These are phyloP conservation scores for Lachnellula hyalina DNA, from an alignment of 2,329 filamentous ascomycete genomes.

Conservation along the genomic window DNA sequence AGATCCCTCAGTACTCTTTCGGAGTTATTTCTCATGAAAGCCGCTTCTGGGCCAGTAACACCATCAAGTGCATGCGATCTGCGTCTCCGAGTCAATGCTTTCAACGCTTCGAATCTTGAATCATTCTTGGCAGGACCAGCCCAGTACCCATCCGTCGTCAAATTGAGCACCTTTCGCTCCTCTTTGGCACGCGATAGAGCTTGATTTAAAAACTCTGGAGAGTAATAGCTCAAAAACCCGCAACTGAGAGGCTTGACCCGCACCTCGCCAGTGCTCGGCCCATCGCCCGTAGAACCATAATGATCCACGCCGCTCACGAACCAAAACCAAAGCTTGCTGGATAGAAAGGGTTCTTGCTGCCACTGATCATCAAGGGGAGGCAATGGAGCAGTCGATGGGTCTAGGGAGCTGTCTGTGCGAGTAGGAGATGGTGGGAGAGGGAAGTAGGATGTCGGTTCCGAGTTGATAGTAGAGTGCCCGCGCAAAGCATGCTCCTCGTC, in stretches of 20 bases:
- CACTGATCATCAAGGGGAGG: constrained; percentile 34
- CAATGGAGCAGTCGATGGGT: constrained; percentile 32
- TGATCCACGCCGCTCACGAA: constrained; percentile 40
- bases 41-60: constrained; percentile 31
- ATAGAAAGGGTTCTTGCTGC: constrained; percentile 37
- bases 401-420: constrained; percentile 31
- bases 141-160: constrained; percentile 40
- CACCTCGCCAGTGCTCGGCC: constrained; percentile 38
- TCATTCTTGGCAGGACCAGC: constrained; percentile 18
- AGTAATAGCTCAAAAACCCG: constrained; percentile 43
- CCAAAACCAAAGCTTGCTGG: constrained; percentile 39
- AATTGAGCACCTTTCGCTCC: constrained; percentile 36
- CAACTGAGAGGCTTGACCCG: constrained; percentile 38
- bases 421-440: constrained; percentile 35
- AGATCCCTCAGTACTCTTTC: constrained; percentile 29
- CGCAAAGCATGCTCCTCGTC: constrained; percentile 5
- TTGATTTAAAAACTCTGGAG: constrained; percentile 32
- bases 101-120: constrained; percentile 29
- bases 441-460: constrained; percentile 29
- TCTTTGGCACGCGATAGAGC: constrained; percentile 27
- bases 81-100: constrained; percentile 34
- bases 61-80: constrained; percentile 34
- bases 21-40: constrained; percentile 31
- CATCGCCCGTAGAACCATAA: constrained; percentile 36
- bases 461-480: constrained; percentile 2